These are phyloP conservation scores for Fusarium sp. DNA, from an alignment of 2,329 filamentous ascomycete genomes.

Conservation along the genomic window DNA sequence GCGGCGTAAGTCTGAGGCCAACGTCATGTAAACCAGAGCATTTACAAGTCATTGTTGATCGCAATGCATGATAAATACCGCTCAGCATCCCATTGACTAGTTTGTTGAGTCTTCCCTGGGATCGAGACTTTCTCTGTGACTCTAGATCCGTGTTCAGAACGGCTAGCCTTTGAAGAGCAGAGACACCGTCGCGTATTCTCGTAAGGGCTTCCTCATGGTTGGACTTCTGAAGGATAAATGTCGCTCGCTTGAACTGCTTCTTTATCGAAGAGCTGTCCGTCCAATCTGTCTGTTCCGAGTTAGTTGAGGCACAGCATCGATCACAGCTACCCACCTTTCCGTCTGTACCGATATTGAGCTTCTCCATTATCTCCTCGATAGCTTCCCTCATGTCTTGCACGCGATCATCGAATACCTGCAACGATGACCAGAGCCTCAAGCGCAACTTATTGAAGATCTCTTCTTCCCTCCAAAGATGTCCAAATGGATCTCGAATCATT, in stretches of 20 bases:
- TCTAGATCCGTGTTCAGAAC: neutral
- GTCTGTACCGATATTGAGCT: neutral
- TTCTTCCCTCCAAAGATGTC: neutral
- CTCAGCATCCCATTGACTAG: neutral
- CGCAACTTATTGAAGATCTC: neutral
- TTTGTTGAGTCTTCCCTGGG: neutral
- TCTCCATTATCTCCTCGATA: neutral
- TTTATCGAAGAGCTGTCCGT: neutral
- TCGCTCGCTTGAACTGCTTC: neutral
- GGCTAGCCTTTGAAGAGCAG: neutral
- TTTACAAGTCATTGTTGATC: neutral
- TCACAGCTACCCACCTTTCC: rapidly evolving
- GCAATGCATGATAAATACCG: neutral
- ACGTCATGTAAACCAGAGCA: neutral
- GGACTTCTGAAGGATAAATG: neutral
- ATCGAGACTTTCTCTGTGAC: neutral
- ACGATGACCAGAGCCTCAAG: neutral
- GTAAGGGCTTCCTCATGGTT: neutral
- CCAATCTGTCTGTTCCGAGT: rapidly evolving
- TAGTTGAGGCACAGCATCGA: rapidly evolving
- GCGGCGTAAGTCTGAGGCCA: neutral
- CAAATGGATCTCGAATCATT: neutral
- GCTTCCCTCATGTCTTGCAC: neutral
- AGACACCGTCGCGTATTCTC: neutral
- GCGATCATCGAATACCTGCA: neutral